Base-by-base conservation (phyloP, 2,329 filamentous ascomycete species). In the Ophiocordyceps camponoti-saundersi region DNA sequence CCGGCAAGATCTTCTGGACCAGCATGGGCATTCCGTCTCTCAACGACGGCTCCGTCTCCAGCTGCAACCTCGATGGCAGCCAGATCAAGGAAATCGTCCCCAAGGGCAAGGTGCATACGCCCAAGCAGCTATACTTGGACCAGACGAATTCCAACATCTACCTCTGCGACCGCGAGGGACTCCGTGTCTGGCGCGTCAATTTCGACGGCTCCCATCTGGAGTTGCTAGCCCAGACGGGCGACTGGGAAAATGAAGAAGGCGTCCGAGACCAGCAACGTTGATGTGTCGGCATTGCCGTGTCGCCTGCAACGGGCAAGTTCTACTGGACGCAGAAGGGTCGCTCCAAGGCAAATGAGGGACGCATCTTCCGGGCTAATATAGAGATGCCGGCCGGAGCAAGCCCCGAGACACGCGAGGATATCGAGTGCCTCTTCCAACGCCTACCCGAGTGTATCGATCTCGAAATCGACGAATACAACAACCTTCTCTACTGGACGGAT, bases 311-410 rank as follows among this genome's bases (percentile, higher is more conserved):
- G 1, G 64, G 65, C 15, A 65, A 67, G 41, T 62, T 80, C 43
- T 79, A 72, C 62, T 80, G 76, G 76, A 74, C 71, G 0, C 75
- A 79, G 46, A 79, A 80, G 53, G 76, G 77, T 0, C 59, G 64
- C 0, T 65, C 67, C 3, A 79, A 79, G 55, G 65, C 62, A 0
- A 59, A 57, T 1, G 55, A 65, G 40, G 77, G 77, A 0, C 64
- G 69, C 3, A 76, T 80, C 42, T 73, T 74, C 54, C 59, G 63
- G 5, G 73, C 75, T 0, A 55, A 59, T 16, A 59, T 77, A 0
- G 54, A 65, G 1, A 62, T 48, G 6, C 42, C 63, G 3, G 64
- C 65, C 0, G 62, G 62, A 0, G 51, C 61, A 46, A 56, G 53
- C n/a, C 59, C 64, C 0, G 51, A 56, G 1, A 56, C 49, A 11